Base-by-base conservation (phyloP, 2,329 filamentous ascomycete species). In the Eutypa lata region DNA sequence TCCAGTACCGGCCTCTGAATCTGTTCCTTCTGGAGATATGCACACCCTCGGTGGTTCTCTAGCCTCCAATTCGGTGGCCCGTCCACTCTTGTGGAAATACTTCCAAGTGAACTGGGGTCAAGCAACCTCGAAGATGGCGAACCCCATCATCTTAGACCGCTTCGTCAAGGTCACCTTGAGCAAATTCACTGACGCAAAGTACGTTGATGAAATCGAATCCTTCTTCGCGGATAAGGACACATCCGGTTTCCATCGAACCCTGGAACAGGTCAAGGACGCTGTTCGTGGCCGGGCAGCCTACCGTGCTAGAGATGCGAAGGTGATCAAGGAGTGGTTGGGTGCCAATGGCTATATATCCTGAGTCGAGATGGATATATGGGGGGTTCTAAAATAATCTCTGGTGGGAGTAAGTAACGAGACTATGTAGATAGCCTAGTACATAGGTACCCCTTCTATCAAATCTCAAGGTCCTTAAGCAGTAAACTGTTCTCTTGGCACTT, bases 221-320 rank as follows among this genome's bases (percentile, higher is more conserved):
- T 99, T 99, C 79, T 99, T 97, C 77, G 79, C 82, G 62, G 81
- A 82, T 64, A 96, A 93, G 77, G 90, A 97, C 66, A 93, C 89
- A 18, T 84, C 84, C 64, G 89, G 86, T 47, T 97, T 92, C 71
- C 89, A 95, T 69, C 86, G 94, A 51, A 92, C 90, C 3, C 74
- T 99, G 49, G 87, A 88, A 59, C 90, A 95, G 59, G 87, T 93
- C 57, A 86, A 87, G 68, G 94, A 97, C 69, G 91, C 87, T 57
- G 90, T 97, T 59, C 83, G 86, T 42, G 90, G 89, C 11, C 87
- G 92, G 64, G 91, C 91, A 4, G 84, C 84, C 40, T 99, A 97
- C 76, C 86, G 86, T 68, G 77, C 85, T 70, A 82, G 94, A 52
- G 94, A 97, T 69, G 79, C 84, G 52, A 78, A 77, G 49, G 76